A percentile compares a stretch with the other conserved stretches of the same genome.
These are phyloP conservation scores for Aspergillus ustus DNA, from an alignment of 2,329 filamentous ascomycete species.

Conservation along the genomic window DNA sequence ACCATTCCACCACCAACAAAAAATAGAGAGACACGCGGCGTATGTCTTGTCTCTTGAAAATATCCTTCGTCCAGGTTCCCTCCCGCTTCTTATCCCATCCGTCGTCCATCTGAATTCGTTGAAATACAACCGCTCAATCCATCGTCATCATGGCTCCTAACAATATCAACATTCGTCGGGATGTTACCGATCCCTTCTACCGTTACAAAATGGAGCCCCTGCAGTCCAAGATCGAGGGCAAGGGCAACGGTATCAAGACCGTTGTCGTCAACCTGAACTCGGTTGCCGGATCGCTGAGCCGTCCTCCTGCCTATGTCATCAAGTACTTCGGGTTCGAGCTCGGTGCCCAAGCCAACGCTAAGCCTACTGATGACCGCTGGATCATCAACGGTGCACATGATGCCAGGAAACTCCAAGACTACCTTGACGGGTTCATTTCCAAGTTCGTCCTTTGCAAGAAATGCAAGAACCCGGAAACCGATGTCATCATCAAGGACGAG, in stretches of 20 bases:
- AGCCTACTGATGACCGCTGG: constrained; percentile 97
- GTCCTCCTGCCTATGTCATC: constrained; percentile 93
- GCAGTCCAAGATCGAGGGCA: constrained; percentile 99
- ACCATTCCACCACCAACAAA: constrained; percentile 24
- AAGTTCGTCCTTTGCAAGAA: constrained; percentile 99
- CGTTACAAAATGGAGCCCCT: constrained; percentile 99
- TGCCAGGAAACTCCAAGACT: constrained; percentile 92
- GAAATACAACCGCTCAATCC: constrained; percentile 31
- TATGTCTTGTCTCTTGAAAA: constrained; percentile 63
- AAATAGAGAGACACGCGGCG: constrained; percentile 44
- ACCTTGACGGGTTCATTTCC: constrained; percentile 96
- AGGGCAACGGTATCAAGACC: constrained; percentile 99
- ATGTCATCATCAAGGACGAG: constrained; percentile 91
- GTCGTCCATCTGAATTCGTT: constrained; percentile 33
- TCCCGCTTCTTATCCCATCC: constrained; percentile 39
- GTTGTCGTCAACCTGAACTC: constrained; percentile 97
- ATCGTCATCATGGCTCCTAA: constrained; percentile 73
- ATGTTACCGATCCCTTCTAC: constrained; percentile 98
- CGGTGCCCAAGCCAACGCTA: constrained; percentile 96
- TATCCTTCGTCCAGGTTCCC: constrained; percentile 50
- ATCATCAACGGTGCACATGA: constrained; percentile 99
- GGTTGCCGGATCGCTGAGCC: constrained; percentile 88
- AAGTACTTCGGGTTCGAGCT: constrained; percentile 99
- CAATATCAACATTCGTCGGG: constrained; percentile 97
- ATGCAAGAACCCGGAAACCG: constrained; percentile 99